Conservation (phyloP, 1,284 basidiomycete genomes). For the Pyrrhoderma noxium region DNA sequence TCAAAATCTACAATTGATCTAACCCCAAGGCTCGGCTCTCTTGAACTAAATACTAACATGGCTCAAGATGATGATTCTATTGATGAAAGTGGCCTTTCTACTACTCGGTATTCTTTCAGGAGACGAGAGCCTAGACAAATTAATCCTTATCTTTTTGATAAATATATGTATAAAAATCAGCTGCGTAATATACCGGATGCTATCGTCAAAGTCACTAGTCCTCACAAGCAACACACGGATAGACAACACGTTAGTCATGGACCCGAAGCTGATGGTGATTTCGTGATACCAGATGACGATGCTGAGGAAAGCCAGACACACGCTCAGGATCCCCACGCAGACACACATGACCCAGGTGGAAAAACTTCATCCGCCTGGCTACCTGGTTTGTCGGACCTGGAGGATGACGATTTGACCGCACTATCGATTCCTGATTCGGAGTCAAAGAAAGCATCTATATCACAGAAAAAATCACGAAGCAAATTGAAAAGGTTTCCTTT, state of each 20-base stretch:
- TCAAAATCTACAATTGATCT: neutral
- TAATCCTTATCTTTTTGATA: constrained; percentile 48
- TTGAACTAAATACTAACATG: neutral
- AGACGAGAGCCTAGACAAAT: constrained; percentile 42
- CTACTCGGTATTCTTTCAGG: constrained; percentile 42
- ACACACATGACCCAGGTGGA: constrained; percentile 9
- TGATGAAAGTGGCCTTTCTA: constrained; percentile 8
- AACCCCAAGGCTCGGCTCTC: neutral
- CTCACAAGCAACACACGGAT: constrained; percentile 12
- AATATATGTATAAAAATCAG: constrained; percentile 38
- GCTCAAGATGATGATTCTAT: neutral
- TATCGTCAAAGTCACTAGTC: constrained; percentile 40
- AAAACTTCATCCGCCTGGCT: neutral
- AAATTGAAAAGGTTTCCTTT: constrained; percentile 2
- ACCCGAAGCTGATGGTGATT: constrained; percentile 27
- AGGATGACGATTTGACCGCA: constrained; percentile 13
- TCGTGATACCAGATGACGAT: constrained; percentile 17
- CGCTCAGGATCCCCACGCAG: constrained; percentile 5
- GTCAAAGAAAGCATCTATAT: neutral
- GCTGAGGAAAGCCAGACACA: constrained; percentile 19
- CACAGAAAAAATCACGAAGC: neutral
- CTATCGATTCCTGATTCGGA: neutral
- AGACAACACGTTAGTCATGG: constrained; percentile 14
- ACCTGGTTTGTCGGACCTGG: constrained; percentile 13
- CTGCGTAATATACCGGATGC: constrained; percentile 48